These are phyloP conservation scores for Hordeum marinum DNA, from an alignment of 176 grass and related monocot genomes.

Conservation along the genomic window DNA sequence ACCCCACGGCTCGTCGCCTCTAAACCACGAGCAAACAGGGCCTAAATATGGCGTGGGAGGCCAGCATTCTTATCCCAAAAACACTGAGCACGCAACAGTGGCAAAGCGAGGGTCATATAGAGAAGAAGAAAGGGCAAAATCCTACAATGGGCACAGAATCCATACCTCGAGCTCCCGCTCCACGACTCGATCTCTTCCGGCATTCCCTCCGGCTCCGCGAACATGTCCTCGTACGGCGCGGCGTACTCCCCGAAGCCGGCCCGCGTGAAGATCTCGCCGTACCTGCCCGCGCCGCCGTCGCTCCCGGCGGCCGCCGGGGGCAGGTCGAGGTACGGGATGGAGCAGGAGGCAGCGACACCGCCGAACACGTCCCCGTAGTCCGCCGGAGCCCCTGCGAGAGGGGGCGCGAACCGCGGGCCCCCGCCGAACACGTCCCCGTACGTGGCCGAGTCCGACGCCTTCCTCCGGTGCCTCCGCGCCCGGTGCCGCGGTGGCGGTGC, in stretches of 20 bases:
- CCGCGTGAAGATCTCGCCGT: constrained; percentile 73
- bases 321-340: constrained; percentile 89
- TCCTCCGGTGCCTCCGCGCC: constrained; percentile 38
- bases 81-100: not conserved
- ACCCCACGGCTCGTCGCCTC: not conserved
- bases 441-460: constrained; percentile 36
- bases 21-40: not conserved
- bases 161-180: constrained; percentile 48
- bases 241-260: constrained; percentile 68
- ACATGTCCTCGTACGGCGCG: constrained; percentile 63
- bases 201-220: constrained; percentile 30
- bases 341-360: constrained; percentile 64
- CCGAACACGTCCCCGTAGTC: constrained; percentile 87
- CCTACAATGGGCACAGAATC: not conserved
- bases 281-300: constrained; percentile 33
- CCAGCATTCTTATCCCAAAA: not conserved
- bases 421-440: constrained; percentile 76
- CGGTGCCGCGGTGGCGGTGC: constrained; percentile 18
- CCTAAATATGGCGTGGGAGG: too few species aligned
- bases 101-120: not conserved
- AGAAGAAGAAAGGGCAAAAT: not conserved
- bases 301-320: constrained; percentile 20
- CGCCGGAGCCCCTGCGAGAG: constrained; percentile 28
- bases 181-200: constrained; percentile 45
- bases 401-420: constrained; percentile 40